Evolutionary conservation across 768 basidiomycete species (phyloP), one percentile per base, ranked within the genome.

Genomic region (Rossbeevera mucosa): DNA sequence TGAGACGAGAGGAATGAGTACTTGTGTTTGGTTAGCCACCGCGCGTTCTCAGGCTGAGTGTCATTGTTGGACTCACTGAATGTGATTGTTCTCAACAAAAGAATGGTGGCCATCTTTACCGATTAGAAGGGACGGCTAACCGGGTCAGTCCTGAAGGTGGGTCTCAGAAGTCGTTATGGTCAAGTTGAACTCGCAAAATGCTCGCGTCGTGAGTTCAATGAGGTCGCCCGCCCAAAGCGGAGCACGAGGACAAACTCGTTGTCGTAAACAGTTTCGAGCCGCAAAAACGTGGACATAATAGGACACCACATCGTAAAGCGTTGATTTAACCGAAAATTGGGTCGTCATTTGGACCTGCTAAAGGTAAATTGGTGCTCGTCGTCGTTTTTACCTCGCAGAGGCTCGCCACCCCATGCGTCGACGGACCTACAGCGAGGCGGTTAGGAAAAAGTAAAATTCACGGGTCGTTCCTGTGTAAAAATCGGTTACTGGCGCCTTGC

Each of bases 91-190:
- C 66, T 61, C 41, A 70, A n/a, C 29, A 44, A 61, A 55, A 59
- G 56, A 64, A 64, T 52, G 64, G 57, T 14, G 18, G 57, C 59
- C 62, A 64, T 63, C 44, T 52, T 56, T 3, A 28, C 47, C 45
- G 45, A 26, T 47, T 49, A 54, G 18, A 38, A 38, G 33, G 11
- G 20, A 41, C 14, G 25, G 38, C 33, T 38, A 44, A 25, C 25
- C 18, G 18, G 25, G 16, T 33, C 21, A 48, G 18, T 24, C 11
- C 5, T 42, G 41, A 45, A 47, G 54, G 9, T 44, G 26, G 54
- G 31, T 41, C 14, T 8, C 36, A 38, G 18, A 38, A 18, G 36
- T 38, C 36, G 47, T 55, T 40, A 44, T 13, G 4, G 42, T 45
- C 18, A 21, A 28, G 21, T 42, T n/a, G 44, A 44, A 25, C 21